Conservation (phyloP, 2,329 filamentous ascomycete genomes). For the Neurospora crassa region DNA sequence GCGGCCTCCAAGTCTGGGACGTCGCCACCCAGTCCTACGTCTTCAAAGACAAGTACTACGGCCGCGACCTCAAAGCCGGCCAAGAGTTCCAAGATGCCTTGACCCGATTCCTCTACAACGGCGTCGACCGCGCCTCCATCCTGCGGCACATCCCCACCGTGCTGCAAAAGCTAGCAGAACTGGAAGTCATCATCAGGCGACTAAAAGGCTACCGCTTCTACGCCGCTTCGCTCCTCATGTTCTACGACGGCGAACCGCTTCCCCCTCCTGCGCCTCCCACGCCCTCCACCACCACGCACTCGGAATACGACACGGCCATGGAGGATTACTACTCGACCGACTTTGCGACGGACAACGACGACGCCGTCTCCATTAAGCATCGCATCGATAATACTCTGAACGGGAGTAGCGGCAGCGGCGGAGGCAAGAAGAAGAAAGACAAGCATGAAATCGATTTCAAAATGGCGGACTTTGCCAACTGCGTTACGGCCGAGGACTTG, state of each 20-base stretch:
- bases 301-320: slow-evolving; percentile 39
- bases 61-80: slow-evolving; percentile 77
- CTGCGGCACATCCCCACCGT: slow-evolving; percentile 81
- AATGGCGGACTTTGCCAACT: slow-evolving; percentile 98
- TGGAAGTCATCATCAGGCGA: slow-evolving; percentile 74
- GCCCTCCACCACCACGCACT: slow-evolving; percentile 23
- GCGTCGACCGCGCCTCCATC: slow-evolving; percentile 69
- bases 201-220: slow-evolving; percentile 89
- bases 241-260: slow-evolving; percentile 72
- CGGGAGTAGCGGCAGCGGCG: not conserved
- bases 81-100: slow-evolving; percentile 82
- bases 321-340: slow-evolving; percentile 48
- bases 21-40: slow-evolving; percentile 70
- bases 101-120: slow-evolving; percentile 84
- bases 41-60: slow-evolving; percentile 99
- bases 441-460: slow-evolving; percentile 74
- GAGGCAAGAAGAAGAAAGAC: slow-evolving; percentile 25
- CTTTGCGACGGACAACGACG: slow-evolving; percentile 46
- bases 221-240: slow-evolving; percentile 85
- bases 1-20: slow-evolving; percentile 95
- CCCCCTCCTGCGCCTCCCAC: slow-evolving; percentile 11
- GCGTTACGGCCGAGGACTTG: slow-evolving; percentile 77
- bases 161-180: slow-evolving; percentile 68
- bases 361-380: not conserved
- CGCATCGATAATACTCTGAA: slow-evolving; percentile 24